Base-by-base conservation (phyloP, 2,329 filamentous ascomycete genomes). In the Dothideomycetes sp. region DNA sequence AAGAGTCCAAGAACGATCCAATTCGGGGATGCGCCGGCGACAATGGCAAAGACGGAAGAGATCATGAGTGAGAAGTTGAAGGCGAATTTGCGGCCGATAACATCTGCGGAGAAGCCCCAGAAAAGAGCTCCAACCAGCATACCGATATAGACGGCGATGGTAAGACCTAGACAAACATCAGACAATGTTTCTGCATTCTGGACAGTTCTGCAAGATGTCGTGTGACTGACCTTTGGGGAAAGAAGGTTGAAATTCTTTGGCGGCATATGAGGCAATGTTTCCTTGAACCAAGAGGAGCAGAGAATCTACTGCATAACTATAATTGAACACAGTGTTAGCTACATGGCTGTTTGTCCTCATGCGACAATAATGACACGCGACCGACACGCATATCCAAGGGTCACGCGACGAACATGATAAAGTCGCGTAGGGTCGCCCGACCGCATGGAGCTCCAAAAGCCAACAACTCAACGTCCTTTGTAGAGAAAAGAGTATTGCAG, bases 31-130 rank as follows among this genome's bases (percentile, higher is more conserved):
- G 73, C 76, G 4, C 80, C 82, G 1, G 79, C 80, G 1, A 82
- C 62, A 40, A 83, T 74, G 20, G 71, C 71, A 34, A 79, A 77
- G 5, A 75, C 55, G 4, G 74, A 72, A 51, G 73, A 78, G 43
- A 82, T 65, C 50, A 83, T 69, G 9, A 84, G 64, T 2, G 75
- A 77, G 16, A 74, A 61, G 51, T 84, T 84, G 63, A 84, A 85
- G 4, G 80, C 80, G 48, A 74, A 75, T 47, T 74, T 73, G 30
- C 80, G 69, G 5, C 80, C 80, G 45, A 84, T 77, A 23, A 84
- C 69, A 51, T 84, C 80, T 16, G 78, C 78, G 3, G 68, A 69
- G 20, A 81, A 59, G 2, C 80, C 80, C 79, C 80, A 84, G 59
- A 83, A 82, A 18, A 82, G 54, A 12, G 76, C 77, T 2, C 78